Conservation (phyloP, 495 filamentous ascomycete genomes). For the Pyronema domesticum region DNA sequence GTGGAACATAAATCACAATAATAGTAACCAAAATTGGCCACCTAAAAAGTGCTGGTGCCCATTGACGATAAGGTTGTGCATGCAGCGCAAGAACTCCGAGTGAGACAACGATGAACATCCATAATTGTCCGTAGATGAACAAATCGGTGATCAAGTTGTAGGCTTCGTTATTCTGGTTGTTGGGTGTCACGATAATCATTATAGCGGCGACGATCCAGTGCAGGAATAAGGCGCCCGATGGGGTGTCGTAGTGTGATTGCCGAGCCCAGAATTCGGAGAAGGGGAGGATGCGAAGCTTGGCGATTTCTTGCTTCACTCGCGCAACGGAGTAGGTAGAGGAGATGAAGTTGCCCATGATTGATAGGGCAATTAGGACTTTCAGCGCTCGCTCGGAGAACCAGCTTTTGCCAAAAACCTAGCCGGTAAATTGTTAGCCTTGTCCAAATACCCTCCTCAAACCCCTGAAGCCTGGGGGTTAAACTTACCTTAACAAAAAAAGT, state of each 20-base stretch:
- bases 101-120: conserved; percentile 11
- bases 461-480: too few species aligned
- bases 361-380: conserved; percentile 9
- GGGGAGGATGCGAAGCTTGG: conserved; percentile 15
- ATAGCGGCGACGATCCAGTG: conserved; percentile 12
- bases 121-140: conserved; percentile 12
- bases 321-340: conserved; percentile 9
- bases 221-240: conserved; percentile 9
- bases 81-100: conserved; percentile 10
- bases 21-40: conserved; percentile 8
- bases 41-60: conserved; percentile 8
- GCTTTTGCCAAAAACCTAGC: conserved; percentile 12
- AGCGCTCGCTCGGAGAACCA: conserved; percentile 8
- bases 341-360: conserved; percentile 16
- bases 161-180: conserved; percentile 10
- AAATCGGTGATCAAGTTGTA: conserved; percentile 14
- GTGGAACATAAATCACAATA: conserved; percentile 9
- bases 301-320: conserved; percentile 18
- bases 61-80: conserved; percentile 7
- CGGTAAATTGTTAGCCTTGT: neutral
- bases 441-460: too few species aligned
- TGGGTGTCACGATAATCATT: conserved; percentile 9
- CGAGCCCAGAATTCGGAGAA: conserved; percentile 16
- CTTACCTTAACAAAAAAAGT: conserved; percentile 14
- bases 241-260: conserved; percentile 16